Percentiles rank a stretch among this genome's conserved stretches.
Conservation (phyloP, 768 basidiomycete species). For the Astraeus odoratus region DNA sequence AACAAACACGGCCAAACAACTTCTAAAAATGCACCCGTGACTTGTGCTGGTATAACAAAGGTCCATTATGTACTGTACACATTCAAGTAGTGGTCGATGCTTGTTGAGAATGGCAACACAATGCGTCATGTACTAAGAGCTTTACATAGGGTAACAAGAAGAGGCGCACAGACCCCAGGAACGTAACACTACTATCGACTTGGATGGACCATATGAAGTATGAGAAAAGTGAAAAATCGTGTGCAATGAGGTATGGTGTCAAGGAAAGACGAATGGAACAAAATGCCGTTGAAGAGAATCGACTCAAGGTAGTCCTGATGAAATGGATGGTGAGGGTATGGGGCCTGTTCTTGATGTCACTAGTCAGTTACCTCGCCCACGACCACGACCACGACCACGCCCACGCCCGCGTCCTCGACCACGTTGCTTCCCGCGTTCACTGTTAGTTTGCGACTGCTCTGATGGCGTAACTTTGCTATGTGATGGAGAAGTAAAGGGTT, state of each 20-base stretch:
- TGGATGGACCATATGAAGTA: neutral
- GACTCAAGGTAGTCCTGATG: too few relatives aligned
- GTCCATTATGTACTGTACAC: too few relatives aligned
- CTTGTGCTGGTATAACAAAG: too few relatives aligned
- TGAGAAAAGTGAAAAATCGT: neutral
- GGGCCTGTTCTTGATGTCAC: constrained; percentile 1
- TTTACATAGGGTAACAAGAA: too few relatives aligned
- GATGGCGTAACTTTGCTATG: constrained; percentile 8
- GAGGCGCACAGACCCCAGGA: too few relatives aligned
- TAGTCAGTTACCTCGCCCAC: neutral
- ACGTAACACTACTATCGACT: neutral
- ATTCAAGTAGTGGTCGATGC: too few relatives aligned
- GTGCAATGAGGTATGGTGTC: neutral
- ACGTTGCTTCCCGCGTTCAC: constrained; percentile 31
- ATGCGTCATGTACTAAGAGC: too few relatives aligned
- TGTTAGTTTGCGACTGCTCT: constrained; percentile 8
- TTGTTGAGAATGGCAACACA: too few relatives aligned
- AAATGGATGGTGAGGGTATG: neutral
- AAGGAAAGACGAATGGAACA: too few relatives aligned
- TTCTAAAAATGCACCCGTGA: neutral
- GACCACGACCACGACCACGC: constrained; percentile 25
- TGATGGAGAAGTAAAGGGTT: constrained; percentile 8
- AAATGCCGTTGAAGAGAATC: too few relatives aligned
- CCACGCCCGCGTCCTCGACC: constrained; percentile 37
- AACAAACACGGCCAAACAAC: constrained; percentile 13